These are phyloP conservation scores for Nicotiana rustica DNA, from an alignment of 305 asterid species.

Conservation along the genomic window DNA sequence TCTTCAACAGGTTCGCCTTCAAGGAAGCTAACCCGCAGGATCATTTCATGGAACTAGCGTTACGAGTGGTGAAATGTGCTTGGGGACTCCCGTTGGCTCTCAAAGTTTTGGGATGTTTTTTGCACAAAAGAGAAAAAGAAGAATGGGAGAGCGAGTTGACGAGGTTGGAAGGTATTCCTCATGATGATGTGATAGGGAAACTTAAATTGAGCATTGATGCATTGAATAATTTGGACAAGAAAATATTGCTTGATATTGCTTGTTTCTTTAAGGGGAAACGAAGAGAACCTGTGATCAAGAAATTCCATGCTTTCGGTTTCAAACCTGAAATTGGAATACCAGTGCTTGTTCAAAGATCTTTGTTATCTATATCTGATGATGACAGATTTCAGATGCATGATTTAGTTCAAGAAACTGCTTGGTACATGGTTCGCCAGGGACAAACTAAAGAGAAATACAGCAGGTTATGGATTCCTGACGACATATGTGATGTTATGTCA, in stretches of 20 bases:
- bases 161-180: conserved; percentile 28
- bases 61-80: conserved; percentile 26
- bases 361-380: conserved; percentile 29
- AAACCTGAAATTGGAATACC: conserved; percentile 28
- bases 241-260: conserved; percentile 41
- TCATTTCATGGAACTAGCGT: conserved; percentile 2
- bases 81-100: conserved; percentile 38
- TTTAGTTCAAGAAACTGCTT: conserved; percentile 35
- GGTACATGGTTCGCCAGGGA: conserved; percentile 33
- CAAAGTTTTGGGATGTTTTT: conserved; percentile 32
- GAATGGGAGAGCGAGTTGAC: conserved; percentile 32
- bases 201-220: conserved; percentile 37
- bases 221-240: conserved; percentile 30
- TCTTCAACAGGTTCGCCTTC: conserved; percentile 34
- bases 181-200: conserved; percentile 16
- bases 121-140: conserved; percentile 12
- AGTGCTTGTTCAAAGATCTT: conserved; percentile 33
- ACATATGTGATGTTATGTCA: conserved; percentile 24
- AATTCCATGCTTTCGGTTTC: conserved; percentile 28
- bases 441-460: conserved; percentile 24
- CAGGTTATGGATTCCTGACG: conserved; percentile 38
- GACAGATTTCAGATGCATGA: conserved; percentile 35
- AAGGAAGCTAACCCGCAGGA: not conserved
- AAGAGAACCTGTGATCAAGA: conserved; percentile 25
- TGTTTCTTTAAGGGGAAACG: conserved; percentile 35